Percentiles rank a stretch among this genome's conserved stretches.
Conservation (phyloP, 1,284 basidiomycete species). For the Trichosporon sp. region DNA sequence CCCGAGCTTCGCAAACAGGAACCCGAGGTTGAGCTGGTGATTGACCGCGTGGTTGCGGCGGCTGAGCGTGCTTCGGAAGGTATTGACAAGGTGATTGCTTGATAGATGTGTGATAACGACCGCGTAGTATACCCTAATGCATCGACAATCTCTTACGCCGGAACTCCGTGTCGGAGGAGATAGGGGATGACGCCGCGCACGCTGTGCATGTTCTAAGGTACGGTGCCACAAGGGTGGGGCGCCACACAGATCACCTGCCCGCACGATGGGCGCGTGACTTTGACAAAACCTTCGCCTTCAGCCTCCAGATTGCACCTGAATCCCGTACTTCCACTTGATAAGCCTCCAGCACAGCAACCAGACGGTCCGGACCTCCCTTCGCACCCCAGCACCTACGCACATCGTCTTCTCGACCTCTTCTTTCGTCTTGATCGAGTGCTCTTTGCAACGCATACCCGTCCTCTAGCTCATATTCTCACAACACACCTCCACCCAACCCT, state of each 20-base stretch:
- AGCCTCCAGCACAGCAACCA: constrained; percentile 14
- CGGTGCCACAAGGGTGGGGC: constrained; percentile 19
- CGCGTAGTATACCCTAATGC: background rate
- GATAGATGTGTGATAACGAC: background rate
- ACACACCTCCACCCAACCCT: constrained; percentile 5
- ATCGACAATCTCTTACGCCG: background rate
- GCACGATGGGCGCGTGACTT: constrained; percentile 17
- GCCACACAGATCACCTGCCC: constrained; percentile 16
- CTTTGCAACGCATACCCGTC: background rate
- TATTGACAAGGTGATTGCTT: constrained; percentile 17
- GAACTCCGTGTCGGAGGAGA: background rate
- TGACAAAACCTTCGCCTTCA: constrained; percentile 14
- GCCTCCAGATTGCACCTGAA: constrained; percentile 11
- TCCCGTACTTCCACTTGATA: constrained; percentile 1
- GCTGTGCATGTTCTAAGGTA: background rate
- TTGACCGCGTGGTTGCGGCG: constrained; percentile 28
- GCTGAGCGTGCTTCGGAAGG: constrained; percentile 24
- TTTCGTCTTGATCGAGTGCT: constrained; percentile 6
- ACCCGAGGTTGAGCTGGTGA: constrained; percentile 25
- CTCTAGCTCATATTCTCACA: background rate
- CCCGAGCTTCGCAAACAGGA: constrained; percentile 1
- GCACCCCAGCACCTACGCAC: constrained; percentile 9
- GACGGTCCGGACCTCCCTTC: background rate
- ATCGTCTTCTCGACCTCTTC: background rate
- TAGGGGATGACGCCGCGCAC: background rate